phyloP scores from a whole-genome alignment of 345 rosid species.

The Bruguiera parviflora region DNA sequence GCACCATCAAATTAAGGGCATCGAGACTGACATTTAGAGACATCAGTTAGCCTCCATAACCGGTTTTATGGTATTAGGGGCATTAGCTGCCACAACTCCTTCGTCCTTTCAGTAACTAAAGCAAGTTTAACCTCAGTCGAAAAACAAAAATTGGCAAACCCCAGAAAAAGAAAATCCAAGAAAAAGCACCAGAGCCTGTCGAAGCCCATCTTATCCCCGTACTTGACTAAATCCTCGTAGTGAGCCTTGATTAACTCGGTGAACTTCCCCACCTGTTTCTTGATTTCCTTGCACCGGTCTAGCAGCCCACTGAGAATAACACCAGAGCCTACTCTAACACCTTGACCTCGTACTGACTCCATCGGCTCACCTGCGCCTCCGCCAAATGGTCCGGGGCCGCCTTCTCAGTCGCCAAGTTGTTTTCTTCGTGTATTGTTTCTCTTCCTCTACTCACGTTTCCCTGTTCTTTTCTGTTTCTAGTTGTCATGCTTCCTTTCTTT shows the following conservation, averaged over 20 bases:
- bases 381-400: not conserved
- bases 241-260: constrained; percentile 44
- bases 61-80: no score
- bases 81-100: no score
- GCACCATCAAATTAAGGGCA: no score
- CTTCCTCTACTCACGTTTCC: not conserved
- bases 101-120: no score
- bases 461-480: no score
- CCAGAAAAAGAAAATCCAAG: no score
- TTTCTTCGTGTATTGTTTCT: constrained; percentile 7
- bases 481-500: no score
- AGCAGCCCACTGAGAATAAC: constrained; percentile 42
- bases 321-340: constrained; percentile 61
- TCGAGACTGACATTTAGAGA: no score
- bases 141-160: no score
- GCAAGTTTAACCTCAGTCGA: no score
- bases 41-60: no score
- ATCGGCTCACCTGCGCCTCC: not conserved
- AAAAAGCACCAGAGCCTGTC: constrained; percentile 40
- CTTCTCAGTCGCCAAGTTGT: not conserved
- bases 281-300: constrained; percentile 64
- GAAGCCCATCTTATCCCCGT: constrained; percentile 59
- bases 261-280: constrained; percentile 42
- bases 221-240: constrained; percentile 52
- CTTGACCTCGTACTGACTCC: constrained; percentile 69